Percentiles rank a stretch among this genome's conserved stretches.
phyloP scores from a whole-genome alignment of 139 green algal species.

The Zygnema circumcarinatum region DNA sequence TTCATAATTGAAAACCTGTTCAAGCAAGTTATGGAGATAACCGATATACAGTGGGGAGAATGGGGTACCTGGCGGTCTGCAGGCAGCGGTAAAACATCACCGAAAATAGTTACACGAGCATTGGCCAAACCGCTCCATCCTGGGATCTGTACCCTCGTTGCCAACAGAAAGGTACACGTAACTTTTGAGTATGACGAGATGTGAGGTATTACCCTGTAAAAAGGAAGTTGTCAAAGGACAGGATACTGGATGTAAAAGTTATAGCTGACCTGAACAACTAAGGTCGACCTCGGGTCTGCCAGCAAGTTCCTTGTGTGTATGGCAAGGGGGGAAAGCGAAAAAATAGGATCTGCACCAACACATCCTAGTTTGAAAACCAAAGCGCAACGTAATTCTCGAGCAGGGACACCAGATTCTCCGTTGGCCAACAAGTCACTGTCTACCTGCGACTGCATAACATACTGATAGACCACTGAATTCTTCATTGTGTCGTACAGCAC shows the following conservation, averaged over 20 bases:
- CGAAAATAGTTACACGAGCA: slow-evolving; percentile 97
- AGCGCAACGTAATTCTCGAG: neutral
- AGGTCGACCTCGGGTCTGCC: slow-evolving; percentile 73
- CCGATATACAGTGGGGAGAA: neutral
- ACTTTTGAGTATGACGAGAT: no score
- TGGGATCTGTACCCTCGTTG: slow-evolving; percentile 95
- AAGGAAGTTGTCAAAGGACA: neutral
- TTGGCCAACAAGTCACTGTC: no score
- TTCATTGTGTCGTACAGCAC: no score
- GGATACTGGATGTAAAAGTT: no score
- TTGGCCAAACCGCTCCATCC: slow-evolving; percentile 97
- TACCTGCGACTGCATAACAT: no score
- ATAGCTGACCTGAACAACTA: slow-evolving; percentile 66
- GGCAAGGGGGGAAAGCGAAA: slow-evolving; percentile 84
- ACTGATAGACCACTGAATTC: no score
- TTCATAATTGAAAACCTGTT: no score
- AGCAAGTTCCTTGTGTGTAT: slow-evolving; percentile 85
- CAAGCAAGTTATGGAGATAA: no score
- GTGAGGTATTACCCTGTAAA: neutral
- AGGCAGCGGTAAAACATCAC: slow-evolving; percentile 91
- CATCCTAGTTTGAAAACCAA: neutral
- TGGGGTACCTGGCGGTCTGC: slow-evolving; percentile 73
- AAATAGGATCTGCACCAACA: slow-evolving; percentile 72
- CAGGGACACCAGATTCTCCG: no score
- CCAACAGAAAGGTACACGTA: neutral